Evolutionary conservation across 176 grass and related monocot species (phyloP), one percentile per base, ranked within the genome.

Genomic region (Pontederia paniculata): DNA sequence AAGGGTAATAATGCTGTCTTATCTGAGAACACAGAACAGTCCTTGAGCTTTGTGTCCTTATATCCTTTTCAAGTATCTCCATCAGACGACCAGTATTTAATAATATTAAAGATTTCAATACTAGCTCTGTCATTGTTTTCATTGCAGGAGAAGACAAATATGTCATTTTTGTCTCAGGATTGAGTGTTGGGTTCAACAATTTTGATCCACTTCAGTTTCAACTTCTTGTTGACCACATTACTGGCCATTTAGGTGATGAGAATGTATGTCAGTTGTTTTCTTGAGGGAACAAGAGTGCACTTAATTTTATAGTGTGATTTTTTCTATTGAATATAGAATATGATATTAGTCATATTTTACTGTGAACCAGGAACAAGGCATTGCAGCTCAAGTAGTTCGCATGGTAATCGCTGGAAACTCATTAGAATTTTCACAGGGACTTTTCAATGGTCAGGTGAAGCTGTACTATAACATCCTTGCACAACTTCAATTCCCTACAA

Each of bases 171-270:
- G 21, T 91, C 13, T 91, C 93, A 2, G 93, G 93, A 50, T 77
- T 91, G 70, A 80, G 66, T 81, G 65, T 98, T 10, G 86, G 93
- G 52, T 79, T 60, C 37, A 28, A 44, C 50, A 69, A 25, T 77
- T 98, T 98, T 66, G 88, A 98, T 88, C 86, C 93, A 84, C 86
- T 91, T 28, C 83, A 98, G 52, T 91, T 98, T 74, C 93, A 98
- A 69, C 93, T 98, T 77, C 84, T 91, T 51, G 77, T 98, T 42
- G 93, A 98, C 75, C 93, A 98, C 82, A 81, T 98, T 62, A 82
- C 93, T 3, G 83, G 93, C 14, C 86, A 98, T 78, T 70, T 91
- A 77, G 93, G 93, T 57, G 93, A 98, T 82, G 87, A 90, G 22
- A 91, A 88, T 84, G 93, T 98, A 79, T 57, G 81, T n/a, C 16